Evolutionary conservation across 108 stramenopile genomes (phyloP).

Genomic region (Stephanodiscus minutulus): DNA sequence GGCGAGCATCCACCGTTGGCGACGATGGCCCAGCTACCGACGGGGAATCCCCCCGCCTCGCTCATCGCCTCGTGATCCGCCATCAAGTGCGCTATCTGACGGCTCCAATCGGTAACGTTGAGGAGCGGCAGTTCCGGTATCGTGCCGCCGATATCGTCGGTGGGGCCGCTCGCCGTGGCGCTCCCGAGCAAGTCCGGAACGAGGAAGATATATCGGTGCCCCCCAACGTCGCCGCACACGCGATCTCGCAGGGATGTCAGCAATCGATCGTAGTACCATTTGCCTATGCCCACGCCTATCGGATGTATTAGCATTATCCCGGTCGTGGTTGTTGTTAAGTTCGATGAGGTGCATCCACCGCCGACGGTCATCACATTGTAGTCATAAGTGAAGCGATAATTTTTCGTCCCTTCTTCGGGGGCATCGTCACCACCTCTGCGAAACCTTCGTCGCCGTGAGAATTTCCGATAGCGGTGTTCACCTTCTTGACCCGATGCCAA

Average conservation of each 20-base stretch:
- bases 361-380: constrained; percentile 25
- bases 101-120: constrained; percentile 59
- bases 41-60: constrained; percentile 8
- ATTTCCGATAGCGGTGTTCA: not conserved
- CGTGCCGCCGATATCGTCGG: not conserved
- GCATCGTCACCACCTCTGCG: not conserved
- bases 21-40: constrained; percentile 51
- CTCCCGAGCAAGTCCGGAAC: constrained; percentile 62
- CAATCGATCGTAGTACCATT: constrained; percentile 69
- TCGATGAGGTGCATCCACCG: not conserved
- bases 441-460: not conserved
- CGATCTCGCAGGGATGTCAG: constrained; percentile 32
- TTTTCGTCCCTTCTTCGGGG: not conserved
- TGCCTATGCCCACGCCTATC: constrained; percentile 65
- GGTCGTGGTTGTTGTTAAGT: constrained; percentile 28
- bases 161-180: constrained; percentile 53
- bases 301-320: constrained; percentile 64
- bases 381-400: constrained; percentile 24
- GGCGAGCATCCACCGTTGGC: constrained; percentile 72
- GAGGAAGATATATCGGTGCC: constrained; percentile 30
- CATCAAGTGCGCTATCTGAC: constrained; percentile 55
- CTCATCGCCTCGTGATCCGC: constrained; percentile 32
- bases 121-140: constrained; percentile 46
- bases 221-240: not conserved
- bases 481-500: not conserved